Base-by-base conservation (phyloP, 2,329 filamentous ascomycete genomes). In the Sclerotinia minor region DNA sequence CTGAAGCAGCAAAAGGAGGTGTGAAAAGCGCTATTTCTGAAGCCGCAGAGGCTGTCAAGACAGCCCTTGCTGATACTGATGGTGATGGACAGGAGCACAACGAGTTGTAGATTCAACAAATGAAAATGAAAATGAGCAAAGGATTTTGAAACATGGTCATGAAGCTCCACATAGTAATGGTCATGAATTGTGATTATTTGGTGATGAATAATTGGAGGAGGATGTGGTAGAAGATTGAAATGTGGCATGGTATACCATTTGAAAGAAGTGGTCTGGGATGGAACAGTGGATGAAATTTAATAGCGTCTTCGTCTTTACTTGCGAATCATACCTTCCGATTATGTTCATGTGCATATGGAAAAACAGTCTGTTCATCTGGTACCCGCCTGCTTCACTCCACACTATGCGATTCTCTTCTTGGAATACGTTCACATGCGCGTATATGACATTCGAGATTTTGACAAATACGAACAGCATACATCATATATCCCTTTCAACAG, bases 61-160 rank as follows among this genome's bases (percentile, higher is more conserved):
- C 81, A 11, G 77, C 84, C 32, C 69, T 86, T 68, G 80, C 81
- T 64, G 85, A 87, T 72, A 83, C 82, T 50, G 85, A 87, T 73
- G 84, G 84, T 70, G 74, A 85, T 71, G 74, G 74, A 68, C 81
- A 85, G 76, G 84, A 84, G 75, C 86, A 88, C 79, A 84, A 86
- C 74, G 86, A 89, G 78, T 81, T 89, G 72, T 88, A 79, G 77
- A 71, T 73, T 67, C 32, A 8, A 55, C 35, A 35, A 19, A n/a
- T 55, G 19, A 5, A 15, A 35, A 66, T 60, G 21, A 7, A 49
- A 60, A 53, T 44, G 47, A 29, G 2, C 24, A 45, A 55, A 64
- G 59, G 38, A 47, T 38, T 17, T 49, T 64, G 29, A 67, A 47
- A 64, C 58, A 67, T 64, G 65, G 65, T 24, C 59, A 67, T 57